A percentile compares a stretch with the other conserved stretches of the same genome.
These are phyloP conservation scores for Agrocybe praecox DNA, from an alignment of 768 basidiomycete genomes.

Conservation along the genomic window DNA sequence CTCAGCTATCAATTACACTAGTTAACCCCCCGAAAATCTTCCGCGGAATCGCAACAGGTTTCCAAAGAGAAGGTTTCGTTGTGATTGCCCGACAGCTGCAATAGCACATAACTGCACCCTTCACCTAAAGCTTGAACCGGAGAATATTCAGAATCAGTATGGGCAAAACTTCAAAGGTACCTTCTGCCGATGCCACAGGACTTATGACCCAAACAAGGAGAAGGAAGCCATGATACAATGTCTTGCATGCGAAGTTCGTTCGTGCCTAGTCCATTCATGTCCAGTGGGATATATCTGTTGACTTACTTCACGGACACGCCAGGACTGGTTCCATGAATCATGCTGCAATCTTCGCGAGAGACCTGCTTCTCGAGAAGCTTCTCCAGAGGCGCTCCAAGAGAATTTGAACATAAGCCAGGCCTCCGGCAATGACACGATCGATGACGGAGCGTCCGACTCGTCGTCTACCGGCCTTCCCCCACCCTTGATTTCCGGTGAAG, in stretches of 20 bases:
- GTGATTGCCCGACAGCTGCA: slow-evolving; percentile 78
- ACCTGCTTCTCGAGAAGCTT: slow-evolving; percentile 50
- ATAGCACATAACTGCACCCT: slow-evolving; percentile 66
- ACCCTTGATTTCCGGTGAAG: slow-evolving; percentile 62
- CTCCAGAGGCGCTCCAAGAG: slow-evolving; percentile 26
- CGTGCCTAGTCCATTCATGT: slow-evolving; percentile 4
- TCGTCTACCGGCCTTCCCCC: slow-evolving; percentile 70
- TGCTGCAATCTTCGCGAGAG: slow-evolving; percentile 79
- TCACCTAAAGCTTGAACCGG: slow-evolving; percentile 52
- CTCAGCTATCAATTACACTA: slow-evolving; percentile 10
- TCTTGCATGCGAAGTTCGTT: slow-evolving; percentile 77
- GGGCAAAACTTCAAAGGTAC: slow-evolving; percentile 70
- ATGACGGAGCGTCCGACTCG: slow-evolving; percentile 58
- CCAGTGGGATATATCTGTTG: background rate
- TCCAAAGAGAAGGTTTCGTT: slow-evolving; percentile 81
- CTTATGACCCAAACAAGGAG: slow-evolving; percentile 75
- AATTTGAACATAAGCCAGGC: slow-evolving; percentile 5
- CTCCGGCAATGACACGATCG: slow-evolving; percentile 30
- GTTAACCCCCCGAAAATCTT: slow-evolving; percentile 12
- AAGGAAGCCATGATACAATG: slow-evolving; percentile 90
- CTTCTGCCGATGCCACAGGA: slow-evolving; percentile 76
- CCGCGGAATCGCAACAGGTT: slow-evolving; percentile 43
- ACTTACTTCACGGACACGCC: slow-evolving; percentile 4
- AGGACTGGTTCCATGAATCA: slow-evolving; percentile 95
- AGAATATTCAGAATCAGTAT: slow-evolving; percentile 65